Base-by-base conservation (phyloP, 2,329 filamentous ascomycete genomes). In the Hypocreales sp. region DNA sequence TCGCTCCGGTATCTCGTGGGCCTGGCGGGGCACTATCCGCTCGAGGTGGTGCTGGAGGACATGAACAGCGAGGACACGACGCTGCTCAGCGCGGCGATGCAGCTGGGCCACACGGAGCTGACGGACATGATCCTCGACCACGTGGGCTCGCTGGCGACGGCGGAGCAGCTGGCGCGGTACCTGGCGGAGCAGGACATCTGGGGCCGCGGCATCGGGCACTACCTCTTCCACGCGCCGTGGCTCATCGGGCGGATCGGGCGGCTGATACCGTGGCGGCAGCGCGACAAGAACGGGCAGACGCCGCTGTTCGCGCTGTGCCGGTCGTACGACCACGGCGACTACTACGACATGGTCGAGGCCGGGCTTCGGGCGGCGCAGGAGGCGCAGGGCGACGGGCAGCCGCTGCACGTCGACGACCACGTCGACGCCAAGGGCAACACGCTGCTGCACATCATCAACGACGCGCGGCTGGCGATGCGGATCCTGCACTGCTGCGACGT, bases 261-360 rank as follows among this genome's bases (percentile, higher is more conserved):
- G 33, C 55, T 87, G 37, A 60, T 98, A 28, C 80, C 83, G 7
- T 98, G 90, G 90, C 70, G 73, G 31, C 72, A 92, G 50, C 83
- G 78, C 39, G 90, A 98, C 51, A 92, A 84, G 48, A 94, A 95
- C 45, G 90, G 90, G 0, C 90, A 95, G 52, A 98, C 92, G n/a
- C 92, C 90, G 2, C 58, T 98, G 7, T 95, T 98, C 48, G 90
- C 90, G 2, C 62, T 95, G 1, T 95, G 86, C 49, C 73, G 90
- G 40, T 95, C 84, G 0, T 98, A 98, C 45, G 90, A 98, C 45
- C 84, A 98, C 49, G 66, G 74, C 2, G 67, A 86, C 39, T 98
- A 98, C 51, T 69, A 72, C 28, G 60, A 64, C 25, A 95, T 98
- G 90, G 81, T 98, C 1, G 74, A 80, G 38, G 69, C 75, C 33